These are phyloP conservation scores for Ambrosiella cleistominuta DNA, from an alignment of 2,329 filamentous ascomycete genomes.

Conservation along the genomic window DNA sequence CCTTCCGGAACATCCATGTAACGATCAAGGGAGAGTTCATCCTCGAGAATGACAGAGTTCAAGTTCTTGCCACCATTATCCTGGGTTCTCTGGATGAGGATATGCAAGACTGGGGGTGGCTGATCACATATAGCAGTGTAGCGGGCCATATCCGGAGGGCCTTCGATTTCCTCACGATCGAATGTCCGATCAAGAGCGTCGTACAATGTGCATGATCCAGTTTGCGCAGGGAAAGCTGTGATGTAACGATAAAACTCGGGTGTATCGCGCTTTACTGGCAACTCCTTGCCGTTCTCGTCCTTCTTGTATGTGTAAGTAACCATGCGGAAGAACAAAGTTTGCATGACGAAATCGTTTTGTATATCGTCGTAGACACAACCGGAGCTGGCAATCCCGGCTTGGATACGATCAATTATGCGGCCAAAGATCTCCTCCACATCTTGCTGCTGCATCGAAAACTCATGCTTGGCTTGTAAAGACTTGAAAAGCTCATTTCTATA, in stretches of 20 bases:
- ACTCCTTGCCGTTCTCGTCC: conserved; percentile 17
- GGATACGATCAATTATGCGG: conserved; percentile 77
- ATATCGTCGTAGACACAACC: conserved; percentile 47
- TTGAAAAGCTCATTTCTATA: conserved; percentile 20
- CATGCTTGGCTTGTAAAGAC: conserved; percentile 22
- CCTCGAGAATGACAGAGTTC: conserved; percentile 60
- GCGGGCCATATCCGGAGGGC: conserved; percentile 36
- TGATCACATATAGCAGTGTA: conserved; percentile 52
- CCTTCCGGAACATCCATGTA: conserved; percentile 56
- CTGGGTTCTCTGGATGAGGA: conserved; percentile 72
- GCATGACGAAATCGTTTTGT: conserved; percentile 64
- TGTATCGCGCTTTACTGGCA: conserved; percentile 12
- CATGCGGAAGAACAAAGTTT: conserved; percentile 47
- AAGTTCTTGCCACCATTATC: conserved; percentile 60
- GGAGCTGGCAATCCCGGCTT: conserved; percentile 66
- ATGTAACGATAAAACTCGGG: conserved; percentile 40
- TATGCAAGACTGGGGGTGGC: conserved; percentile 72
- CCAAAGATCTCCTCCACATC: conserved; percentile 94
- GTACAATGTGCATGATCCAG: conserved; percentile 48
- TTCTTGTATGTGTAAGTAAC: conserved; percentile 41
- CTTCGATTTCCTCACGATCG: conserved; percentile 57
- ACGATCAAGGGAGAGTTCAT: conserved; percentile 70
- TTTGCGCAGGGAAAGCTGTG: conserved; percentile 38
- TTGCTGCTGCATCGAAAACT: conserved; percentile 41
- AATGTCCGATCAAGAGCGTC: conserved; percentile 73